phyloP scores from a whole-genome alignment of 2,329 filamentous ascomycete genomes.

The Venturia asperata region DNA sequence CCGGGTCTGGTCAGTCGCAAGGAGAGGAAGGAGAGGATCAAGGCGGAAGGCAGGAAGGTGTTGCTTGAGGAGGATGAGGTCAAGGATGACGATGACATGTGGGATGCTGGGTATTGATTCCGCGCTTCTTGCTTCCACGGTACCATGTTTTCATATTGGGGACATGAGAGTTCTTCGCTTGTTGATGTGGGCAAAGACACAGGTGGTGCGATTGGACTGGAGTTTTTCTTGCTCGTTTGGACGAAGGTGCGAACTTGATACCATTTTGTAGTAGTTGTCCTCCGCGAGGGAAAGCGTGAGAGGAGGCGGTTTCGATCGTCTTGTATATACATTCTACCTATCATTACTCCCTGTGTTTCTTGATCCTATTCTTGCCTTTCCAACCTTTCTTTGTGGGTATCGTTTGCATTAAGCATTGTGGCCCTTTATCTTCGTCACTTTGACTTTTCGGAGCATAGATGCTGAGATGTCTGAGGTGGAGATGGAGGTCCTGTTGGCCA shows the following conservation, averaged over 20 bases:
- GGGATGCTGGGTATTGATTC: conserved; percentile 33
- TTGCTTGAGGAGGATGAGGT: conserved; percentile 50
- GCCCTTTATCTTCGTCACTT: too few relatives aligned
- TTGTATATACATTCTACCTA: neutral
- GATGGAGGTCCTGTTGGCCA: too few relatives aligned
- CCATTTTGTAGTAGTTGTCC: neutral
- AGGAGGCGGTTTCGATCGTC: neutral
- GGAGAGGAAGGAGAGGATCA: conserved; percentile 63
- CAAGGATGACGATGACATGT: conserved; percentile 55
- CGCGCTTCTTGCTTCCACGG: too few relatives aligned
- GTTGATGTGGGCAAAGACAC: too few relatives aligned
- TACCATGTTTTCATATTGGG: neutral
- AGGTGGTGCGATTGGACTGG: neutral
- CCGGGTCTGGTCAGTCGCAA: conserved; percentile 65
- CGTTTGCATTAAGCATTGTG: too few relatives aligned
- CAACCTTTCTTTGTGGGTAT: too few relatives aligned
- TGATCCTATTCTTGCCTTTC: too few relatives aligned
- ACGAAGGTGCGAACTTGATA: neutral
- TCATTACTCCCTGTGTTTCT: too few relatives aligned
- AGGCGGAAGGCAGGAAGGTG: conserved; percentile 53
- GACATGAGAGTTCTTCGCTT: neutral
- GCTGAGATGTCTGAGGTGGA: too few relatives aligned
- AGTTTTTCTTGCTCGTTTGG: neutral
- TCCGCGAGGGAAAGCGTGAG: neutral
- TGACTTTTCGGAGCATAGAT: too few relatives aligned